Base-by-base conservation (phyloP, 73 alveolate species). In the Paramecium primaurelia region DNA sequence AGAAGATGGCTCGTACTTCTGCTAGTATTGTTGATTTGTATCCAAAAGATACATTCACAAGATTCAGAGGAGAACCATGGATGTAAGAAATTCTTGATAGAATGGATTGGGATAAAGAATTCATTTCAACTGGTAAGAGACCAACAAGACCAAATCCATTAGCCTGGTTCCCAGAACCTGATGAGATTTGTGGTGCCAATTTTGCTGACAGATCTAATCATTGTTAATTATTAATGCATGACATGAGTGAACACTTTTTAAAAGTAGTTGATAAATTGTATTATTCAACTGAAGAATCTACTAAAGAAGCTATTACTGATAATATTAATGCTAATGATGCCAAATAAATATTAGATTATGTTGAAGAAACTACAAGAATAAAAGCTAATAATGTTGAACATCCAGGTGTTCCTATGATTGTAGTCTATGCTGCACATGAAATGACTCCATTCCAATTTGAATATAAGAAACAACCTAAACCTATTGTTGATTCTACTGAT, bases 371-470 rank as follows among this genome's bases (percentile, higher is more conserved):
- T 14, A 45, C 25, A 8, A 89, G 88, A 89, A 25, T 59, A 6
- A 58, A 89, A 64, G 90, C 88, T 45, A 51, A 44, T 10, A 42
- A 89, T 30, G 85, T 89, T 40, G 77, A 71, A 71, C 86, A 89
- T 28, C 94, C 94, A 38, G 94, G 94, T 10, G 94, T 89, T 12
- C 94, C 94, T 8, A 89, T 83, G 86, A 44, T 83, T 22, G 36
- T 89, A 25, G 32, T 89, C 68, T 89, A 71, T 71, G 94, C 83
- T 28, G 94, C 92, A 14, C 86, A 71, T 64, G 64, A 40, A 47
- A 49, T 44, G 40, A 54, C 85, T 45, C 64, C 91, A 34, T 42
- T 32, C 40, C 18, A 32, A 22, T 71, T 89, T 12, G 37, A 40
- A 38, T 89, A 89, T 45, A 37, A 44, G 28, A 28, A 44, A 71